phyloP scores from a whole-genome alignment of 2,329 filamentous ascomycete genomes.

The Penicillium vulpinum region DNA sequence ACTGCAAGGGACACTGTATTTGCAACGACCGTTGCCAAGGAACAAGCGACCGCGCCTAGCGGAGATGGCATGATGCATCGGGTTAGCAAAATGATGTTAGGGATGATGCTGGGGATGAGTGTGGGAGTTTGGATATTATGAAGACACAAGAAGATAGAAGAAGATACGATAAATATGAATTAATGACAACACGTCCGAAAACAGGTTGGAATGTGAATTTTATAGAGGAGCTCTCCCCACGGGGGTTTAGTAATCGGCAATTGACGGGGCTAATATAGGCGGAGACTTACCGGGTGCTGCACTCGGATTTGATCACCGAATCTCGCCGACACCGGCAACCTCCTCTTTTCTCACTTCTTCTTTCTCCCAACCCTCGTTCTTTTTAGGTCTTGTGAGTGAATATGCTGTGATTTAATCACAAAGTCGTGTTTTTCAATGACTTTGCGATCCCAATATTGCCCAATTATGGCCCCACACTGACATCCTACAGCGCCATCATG shows the following conservation, averaged over 20 bases:
- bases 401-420: background rate
- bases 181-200: background rate
- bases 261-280: conserved; percentile 1
- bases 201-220: background rate
- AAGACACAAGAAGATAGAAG: background rate
- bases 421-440: background rate
- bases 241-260: conserved; percentile 14
- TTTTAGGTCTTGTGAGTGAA: conserved; percentile 4
- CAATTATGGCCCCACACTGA: conserved; percentile 1
- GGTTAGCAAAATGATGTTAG: background rate
- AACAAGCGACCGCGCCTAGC: conserved; percentile 21
- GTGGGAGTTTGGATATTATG: conserved; percentile 1
- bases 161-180: background rate
- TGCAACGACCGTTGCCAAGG: conserved; percentile 54
- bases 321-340: conserved; percentile 23
- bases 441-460: background rate
- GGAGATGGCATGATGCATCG: background rate
- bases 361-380: conserved; percentile 4
- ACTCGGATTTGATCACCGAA: conserved; percentile 19
- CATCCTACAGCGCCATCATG: conserved; percentile 51
- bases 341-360: conserved; percentile 4
- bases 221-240: conserved; percentile 6
- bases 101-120: conserved; percentile 6
- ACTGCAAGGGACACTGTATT: conserved; percentile 55
- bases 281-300: conserved; percentile 5